Conservation (phyloP, 2,329 filamentous ascomycete species). For the Zymoseptoria crescenta region DNA sequence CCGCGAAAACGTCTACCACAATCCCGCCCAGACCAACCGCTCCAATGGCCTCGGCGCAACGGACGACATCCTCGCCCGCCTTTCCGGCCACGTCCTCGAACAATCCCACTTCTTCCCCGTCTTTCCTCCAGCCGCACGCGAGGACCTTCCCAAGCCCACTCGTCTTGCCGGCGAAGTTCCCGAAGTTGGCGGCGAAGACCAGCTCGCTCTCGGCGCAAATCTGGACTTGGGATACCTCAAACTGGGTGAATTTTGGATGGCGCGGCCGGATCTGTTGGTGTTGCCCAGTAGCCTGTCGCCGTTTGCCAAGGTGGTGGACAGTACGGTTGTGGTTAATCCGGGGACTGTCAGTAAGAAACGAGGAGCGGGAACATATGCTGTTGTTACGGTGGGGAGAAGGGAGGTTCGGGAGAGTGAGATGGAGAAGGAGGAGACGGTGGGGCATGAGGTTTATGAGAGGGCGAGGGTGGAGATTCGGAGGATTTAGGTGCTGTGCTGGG, state of each 20-base stretch:
- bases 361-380: conserved; percentile 77
- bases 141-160: conserved; percentile 52
- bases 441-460: conserved; percentile 72
- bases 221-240: conserved; percentile 79
- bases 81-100: conserved; percentile 72
- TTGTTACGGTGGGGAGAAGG: conserved; percentile 65
- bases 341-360: conserved; percentile 77
- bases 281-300: conserved; percentile 74
- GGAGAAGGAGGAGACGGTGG: conserved; percentile 50
- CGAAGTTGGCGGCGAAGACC: conserved; percentile 34
- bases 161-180: conserved; percentile 36
- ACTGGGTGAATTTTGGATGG: conserved; percentile 82
- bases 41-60: neutral
- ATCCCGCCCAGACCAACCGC: conserved; percentile 52
- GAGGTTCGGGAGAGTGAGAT: conserved; percentile 51
- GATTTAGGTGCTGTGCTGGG: conserved; percentile 44
- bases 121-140: conserved; percentile 69
- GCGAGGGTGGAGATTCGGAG: conserved; percentile 79
- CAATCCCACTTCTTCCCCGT: conserved; percentile 87
- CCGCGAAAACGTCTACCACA: conserved; percentile 55
- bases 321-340: conserved; percentile 83
- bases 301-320: conserved; percentile 85
- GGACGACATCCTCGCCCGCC: conserved; percentile 57
- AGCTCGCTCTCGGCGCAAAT: conserved; percentile 62
- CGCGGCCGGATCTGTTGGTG: conserved; percentile 75